phyloP scores from a whole-genome alignment of 2,329 filamentous ascomycete genomes.

The Pseudogymnoascus sp. region DNA sequence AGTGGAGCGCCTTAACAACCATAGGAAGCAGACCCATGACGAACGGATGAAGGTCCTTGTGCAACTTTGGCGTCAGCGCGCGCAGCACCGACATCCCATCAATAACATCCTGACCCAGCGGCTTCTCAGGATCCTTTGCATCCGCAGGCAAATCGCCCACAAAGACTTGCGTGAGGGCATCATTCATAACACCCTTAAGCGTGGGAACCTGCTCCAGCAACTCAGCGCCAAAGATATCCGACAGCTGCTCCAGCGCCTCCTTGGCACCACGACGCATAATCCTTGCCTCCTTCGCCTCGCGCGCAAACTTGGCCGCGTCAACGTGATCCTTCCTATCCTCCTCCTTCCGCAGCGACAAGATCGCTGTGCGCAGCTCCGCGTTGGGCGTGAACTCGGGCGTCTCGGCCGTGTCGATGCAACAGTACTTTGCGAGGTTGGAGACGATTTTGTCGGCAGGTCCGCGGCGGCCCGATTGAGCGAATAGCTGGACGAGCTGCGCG shows the following conservation, averaged over 20 bases:
- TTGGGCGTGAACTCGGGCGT: conserved; percentile 91
- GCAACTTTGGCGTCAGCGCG: conserved; percentile 83
- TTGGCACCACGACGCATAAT: conserved; percentile 90
- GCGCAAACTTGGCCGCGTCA: conserved; percentile 82
- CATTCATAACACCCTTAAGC: conserved; percentile 70
- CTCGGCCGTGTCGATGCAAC: conserved; percentile 93
- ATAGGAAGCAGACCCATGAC: conserved; percentile 76
- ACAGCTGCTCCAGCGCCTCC: conserved; percentile 82
- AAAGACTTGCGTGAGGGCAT: conserved; percentile 68
- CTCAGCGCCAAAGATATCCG: conserved; percentile 65
- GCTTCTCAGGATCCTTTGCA: conserved; percentile 62
- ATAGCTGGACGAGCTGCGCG: conserved; percentile 74
- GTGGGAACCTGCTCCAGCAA: conserved; percentile 81
- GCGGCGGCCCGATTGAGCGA: conserved; percentile 68
- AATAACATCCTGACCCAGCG: conserved; percentile 82
- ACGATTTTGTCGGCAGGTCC: conserved; percentile 94
- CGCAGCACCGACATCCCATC: conserved; percentile 89
- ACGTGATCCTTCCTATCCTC: conserved; percentile 90
- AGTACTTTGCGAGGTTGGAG: conserved; percentile 91
- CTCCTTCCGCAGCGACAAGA: conserved; percentile 92
- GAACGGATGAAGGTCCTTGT: conserved; percentile 66
- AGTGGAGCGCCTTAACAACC: conserved; percentile 80
- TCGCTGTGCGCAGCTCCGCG: conserved; percentile 64
- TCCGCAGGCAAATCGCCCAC: conserved; percentile 60
- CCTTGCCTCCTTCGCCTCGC: conserved; percentile 77